A percentile compares a stretch with the other conserved stretches of the same genome.
These are phyloP conservation scores for Gleditsia sinensis DNA, from an alignment of 306 rosid species.

Conservation along the genomic window DNA sequence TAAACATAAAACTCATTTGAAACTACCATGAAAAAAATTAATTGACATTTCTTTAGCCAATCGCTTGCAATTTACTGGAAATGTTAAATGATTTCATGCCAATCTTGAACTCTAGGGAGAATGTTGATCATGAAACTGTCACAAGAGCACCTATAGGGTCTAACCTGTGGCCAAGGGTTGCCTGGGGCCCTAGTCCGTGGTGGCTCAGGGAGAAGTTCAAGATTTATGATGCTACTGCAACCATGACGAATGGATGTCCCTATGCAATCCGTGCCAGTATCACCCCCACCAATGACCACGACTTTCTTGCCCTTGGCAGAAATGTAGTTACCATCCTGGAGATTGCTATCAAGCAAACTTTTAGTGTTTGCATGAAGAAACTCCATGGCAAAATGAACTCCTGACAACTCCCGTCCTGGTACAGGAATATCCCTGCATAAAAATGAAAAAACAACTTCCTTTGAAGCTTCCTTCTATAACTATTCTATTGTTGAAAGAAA, in stretches of 20 bases:
- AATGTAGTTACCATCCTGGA: conserved; percentile 77
- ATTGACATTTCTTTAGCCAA: not conserved
- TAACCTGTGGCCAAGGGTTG: conserved; percentile 98
- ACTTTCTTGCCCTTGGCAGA: conserved; percentile 91
- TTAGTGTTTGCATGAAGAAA: conserved; percentile 94
- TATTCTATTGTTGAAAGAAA: not conserved
- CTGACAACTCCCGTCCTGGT: conserved; percentile 87
- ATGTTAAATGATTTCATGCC: conserved; percentile 4
- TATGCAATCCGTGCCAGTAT: conserved; percentile 97
- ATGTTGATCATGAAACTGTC: not conserved
- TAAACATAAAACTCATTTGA: not conserved
- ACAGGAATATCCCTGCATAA: conserved; percentile 86
- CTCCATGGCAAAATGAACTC: conserved; percentile 96
- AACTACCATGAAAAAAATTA: not conserved
- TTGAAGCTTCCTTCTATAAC: conserved; percentile 19
- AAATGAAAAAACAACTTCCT: conserved; percentile 22
- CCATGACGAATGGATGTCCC: conserved; percentile 96
- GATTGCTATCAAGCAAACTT: conserved; percentile 95
- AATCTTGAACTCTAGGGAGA: not conserved
- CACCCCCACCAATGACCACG: conserved; percentile 98
- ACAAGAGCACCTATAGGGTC: conserved; percentile 9
- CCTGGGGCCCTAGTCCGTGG: conserved; percentile 87
- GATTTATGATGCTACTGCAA: conserved; percentile 52
- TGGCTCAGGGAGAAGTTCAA: conserved; percentile 87
- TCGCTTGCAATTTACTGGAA: not conserved